These are phyloP conservation scores for Pseudonitzschia delicatissima DNA, from an alignment of 108 stramenopile genomes.

Conservation along the genomic window DNA sequence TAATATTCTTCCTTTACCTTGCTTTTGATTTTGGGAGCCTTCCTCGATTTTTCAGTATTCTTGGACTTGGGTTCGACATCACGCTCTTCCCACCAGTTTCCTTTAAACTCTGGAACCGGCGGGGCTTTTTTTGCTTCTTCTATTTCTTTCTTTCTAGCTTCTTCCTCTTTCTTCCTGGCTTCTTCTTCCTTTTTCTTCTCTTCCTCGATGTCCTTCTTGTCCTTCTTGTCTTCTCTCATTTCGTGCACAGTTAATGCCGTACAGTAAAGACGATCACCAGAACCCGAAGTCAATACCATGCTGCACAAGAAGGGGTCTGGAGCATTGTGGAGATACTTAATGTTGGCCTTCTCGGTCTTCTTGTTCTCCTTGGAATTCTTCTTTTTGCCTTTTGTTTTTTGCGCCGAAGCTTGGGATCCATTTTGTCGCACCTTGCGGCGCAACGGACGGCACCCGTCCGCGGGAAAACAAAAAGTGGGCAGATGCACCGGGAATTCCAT, in stretches of 20 bases:
- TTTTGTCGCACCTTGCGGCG: not conserved
- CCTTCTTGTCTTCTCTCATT: conserved; percentile 4
- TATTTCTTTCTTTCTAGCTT: not conserved
- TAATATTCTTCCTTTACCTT: conserved; percentile 19
- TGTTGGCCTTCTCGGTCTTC: not conserved
- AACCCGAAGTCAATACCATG: conserved; percentile 73
- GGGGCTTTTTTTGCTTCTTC: not conserved
- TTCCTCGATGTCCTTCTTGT: conserved; percentile 12
- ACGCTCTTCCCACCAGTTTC: conserved; percentile 2
- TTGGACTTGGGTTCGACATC: not conserved
- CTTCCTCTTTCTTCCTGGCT: not conserved
- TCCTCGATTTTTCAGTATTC: not conserved
- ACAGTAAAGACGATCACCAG: conserved; percentile 68
- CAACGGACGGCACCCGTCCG: conserved; percentile 36
- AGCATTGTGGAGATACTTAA: conserved; percentile 2
- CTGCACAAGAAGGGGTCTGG: conserved; percentile 51
- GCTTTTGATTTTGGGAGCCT: not conserved
- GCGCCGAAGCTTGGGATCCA: not conserved
- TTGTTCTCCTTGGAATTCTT: not conserved
- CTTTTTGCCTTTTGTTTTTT: not conserved
- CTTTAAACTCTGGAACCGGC: not conserved
- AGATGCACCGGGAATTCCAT: conserved; percentile 73
- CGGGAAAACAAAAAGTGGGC: conserved; percentile 66
- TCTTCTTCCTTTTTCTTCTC: conserved; percentile 16
- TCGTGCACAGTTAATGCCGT: conserved; percentile 60